Percentiles rank a stretch among this genome's conserved stretches.
phyloP scores from a whole-genome alignment of 306 rosid species.

The Sicyos baderoa region DNA sequence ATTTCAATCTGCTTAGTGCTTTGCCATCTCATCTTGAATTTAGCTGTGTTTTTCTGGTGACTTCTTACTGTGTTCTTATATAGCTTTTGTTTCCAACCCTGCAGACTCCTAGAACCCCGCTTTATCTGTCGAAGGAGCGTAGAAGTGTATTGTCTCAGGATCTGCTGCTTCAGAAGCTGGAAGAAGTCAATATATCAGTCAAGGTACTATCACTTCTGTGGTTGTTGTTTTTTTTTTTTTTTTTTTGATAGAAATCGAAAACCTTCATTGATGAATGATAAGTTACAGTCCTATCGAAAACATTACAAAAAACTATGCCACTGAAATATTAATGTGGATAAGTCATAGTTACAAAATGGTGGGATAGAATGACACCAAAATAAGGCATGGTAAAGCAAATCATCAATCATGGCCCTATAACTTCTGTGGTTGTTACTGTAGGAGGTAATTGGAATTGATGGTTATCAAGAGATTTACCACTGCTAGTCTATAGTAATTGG shows the following conservation, averaged over 20 bases:
- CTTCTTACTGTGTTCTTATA: neutral
- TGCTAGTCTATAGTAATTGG: neutral
- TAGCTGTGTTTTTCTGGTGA: too few species aligned
- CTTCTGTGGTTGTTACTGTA: neutral
- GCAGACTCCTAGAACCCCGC: conserved; percentile 54
- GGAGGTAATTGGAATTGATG: neutral
- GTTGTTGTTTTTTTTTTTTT: too few species aligned
- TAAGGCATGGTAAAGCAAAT: too few species aligned
- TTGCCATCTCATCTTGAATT: neutral
- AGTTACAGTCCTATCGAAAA: too few species aligned
- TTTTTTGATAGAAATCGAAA: too few species aligned
- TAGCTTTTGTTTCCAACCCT: conserved; percentile 11
- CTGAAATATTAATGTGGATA: too few species aligned
- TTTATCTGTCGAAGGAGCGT: conserved; percentile 38
- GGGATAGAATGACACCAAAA: too few species aligned
- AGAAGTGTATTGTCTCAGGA: conserved; percentile 42
- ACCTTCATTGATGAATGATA: too few species aligned
- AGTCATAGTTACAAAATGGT: too few species aligned
- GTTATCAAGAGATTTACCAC: neutral
- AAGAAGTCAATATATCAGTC: conserved; percentile 74
- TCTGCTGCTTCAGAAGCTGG: conserved; percentile 55
- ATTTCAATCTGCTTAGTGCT: neutral
- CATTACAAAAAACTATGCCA: too few species aligned
- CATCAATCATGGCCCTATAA: conserved; percentile 59
- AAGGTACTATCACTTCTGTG: conserved; percentile 39